phyloP scores from a whole-genome alignment of 345 rosid species.

The sweet orange (Citrus sinensis) region DVS_A1.0 CM039166.1:7420001-7420500 shows the following conservation, averaged over 20 bases:
- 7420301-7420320: neutral
- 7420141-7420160: neutral
- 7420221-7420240: conserved; percentile 51
- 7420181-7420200: conserved; percentile 63
- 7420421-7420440: conserved; percentile 67
- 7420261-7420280: conserved; percentile 63
- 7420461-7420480: conserved; percentile 79
- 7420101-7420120: neutral
- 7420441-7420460: conserved; percentile 52
- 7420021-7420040: conserved; percentile 71
- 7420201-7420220: conserved; percentile 67
- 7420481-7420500: conserved; percentile 71
- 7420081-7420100: conserved; percentile 37
- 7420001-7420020: conserved; percentile 2
- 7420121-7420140: neutral
- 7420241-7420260: conserved; percentile 41
- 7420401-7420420: conserved; percentile 52
- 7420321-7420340: neutral
- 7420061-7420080: conserved; percentile 58
- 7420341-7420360: neutral
- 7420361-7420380: conserved; percentile 18
- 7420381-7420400: conserved; percentile 45
- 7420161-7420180: neutral
- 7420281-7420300: neutral
- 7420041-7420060: conserved; percentile 67